phyloP scores from a whole-genome alignment of 176 grass and related monocot species.

The Oryza officinalis region DNA sequence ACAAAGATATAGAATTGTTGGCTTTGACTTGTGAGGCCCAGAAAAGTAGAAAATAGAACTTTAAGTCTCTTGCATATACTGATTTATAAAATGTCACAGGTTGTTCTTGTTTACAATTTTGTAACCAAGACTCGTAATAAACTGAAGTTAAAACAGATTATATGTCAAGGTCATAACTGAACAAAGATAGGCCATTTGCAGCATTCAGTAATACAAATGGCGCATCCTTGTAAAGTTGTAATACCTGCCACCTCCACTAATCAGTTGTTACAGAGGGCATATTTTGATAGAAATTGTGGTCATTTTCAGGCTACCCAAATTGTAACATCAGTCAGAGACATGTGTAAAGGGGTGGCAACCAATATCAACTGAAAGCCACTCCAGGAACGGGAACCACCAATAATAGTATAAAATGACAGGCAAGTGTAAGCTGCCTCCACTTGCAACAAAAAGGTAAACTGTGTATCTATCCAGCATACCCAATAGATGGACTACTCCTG shows the following conservation, averaged over 20 bases:
- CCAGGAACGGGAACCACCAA: neutral
- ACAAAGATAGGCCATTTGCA: neutral
- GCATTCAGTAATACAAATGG: neutral
- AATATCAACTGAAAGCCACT: neutral
- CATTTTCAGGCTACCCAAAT: slow-evolving; percentile 15
- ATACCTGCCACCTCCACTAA: neutral
- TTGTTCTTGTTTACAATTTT: neutral
- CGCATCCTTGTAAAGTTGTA: neutral
- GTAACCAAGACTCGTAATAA: neutral
- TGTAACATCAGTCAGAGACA: neutral
- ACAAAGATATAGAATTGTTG: neutral
- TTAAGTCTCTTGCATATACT: neutral
- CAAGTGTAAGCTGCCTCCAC: neutral
- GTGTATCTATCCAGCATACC: slow-evolving; percentile 13
- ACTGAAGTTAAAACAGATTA: neutral
- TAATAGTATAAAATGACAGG: neutral
- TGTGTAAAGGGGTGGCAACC: neutral
- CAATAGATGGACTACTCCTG: neutral
- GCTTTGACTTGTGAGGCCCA: neutral
- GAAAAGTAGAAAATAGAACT: neutral
- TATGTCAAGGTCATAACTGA: neutral
- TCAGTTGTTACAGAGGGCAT: neutral
- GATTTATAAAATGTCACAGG: neutral
- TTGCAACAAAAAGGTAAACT: neutral
- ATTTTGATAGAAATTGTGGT: neutral